Evolutionary conservation across 371 early-diverging fungal species (phyloP), one percentile per base, ranked within the genome.

Genomic region (Mortierella sp.): DNA sequence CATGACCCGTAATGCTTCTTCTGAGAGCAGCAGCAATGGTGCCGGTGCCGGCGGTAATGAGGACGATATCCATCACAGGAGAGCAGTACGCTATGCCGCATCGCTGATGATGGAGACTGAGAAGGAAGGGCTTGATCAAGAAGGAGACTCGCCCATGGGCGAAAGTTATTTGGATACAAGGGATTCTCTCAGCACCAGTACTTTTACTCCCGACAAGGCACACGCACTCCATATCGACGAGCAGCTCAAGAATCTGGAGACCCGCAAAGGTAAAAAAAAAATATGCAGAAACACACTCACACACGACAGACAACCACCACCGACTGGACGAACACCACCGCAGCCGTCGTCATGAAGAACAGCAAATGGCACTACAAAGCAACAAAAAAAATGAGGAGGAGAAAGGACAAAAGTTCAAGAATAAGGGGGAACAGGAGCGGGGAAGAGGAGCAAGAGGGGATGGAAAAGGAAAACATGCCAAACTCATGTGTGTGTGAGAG

Each of bases 121-220:
- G 7, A 80, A 55, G 42, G 76, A 73, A 54, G 73, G 76, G 8
- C 77, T 68, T 21, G 85, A 84, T 54, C 76, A 79, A 48, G 87
- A 86, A 50, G 87, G 87, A 3, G 87, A 86, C 78, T 82, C 82
- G 34, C 87, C 87, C 24, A 86, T 86, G 87, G 87, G 80, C 0
- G 87, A 82, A 52, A 75, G 80, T 48, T 75, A 72, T 45, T 31
- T 73, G 11, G 78, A 78, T 26, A 28, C 73, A 19, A 60, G 21
- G 28, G 81, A 81, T 21, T 68, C 48, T 34, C 58, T 78, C 54
- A 75, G 58, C 19, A 16, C 76, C 1, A 54, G 86, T 47, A 80
- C 82, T 5, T 77, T 85, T 57, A 78, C 82, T 28, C 80, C 82
- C 2, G 82, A 78, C 76, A 80, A 80, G 76, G 77, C 78, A 21